Base-by-base conservation (phyloP, 1,139 yeast genomes). In the Pichia sp. region DNA sequence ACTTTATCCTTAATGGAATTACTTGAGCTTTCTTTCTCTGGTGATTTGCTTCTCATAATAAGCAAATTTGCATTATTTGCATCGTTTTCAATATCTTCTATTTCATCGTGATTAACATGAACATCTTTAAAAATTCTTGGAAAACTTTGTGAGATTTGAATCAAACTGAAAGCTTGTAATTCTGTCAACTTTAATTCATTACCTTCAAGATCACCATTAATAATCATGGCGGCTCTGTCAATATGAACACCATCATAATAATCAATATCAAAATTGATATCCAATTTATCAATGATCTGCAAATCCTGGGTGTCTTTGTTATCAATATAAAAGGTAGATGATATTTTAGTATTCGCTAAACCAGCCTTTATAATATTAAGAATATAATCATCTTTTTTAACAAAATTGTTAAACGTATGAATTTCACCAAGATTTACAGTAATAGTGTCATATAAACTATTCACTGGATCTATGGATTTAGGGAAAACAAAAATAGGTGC, bases 401-500 rank as follows among this genome's bases (percentile, higher is more conserved):
- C 54, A 55, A 87, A 87, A 11, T 63, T 62, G 59, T 89, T 91
- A 5, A 72, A 66, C 20, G 89, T 78, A 53, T 74, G 83, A 10
- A 91, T 65, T 57, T 91, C 96, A 48, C 99, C 99, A 42, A 89
- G 68, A 52, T 85, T 78, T 6, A 85, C 76, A 1, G 82, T 78
- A 21, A 91, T 60, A 22, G 73, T 68, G 55, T 91, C 91, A 53
- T 73, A 77, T 2, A 58, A 47, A 15, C 66, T 63, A 8, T 52
- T 53, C 1, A 65, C 62, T n/a, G 68, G 70, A 20, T 68, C 69
- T 4, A 69, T 68, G 2, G 76, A 49, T 40, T 72, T 73, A 1
- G 97, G 96, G 53, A 87, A 86, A 1, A 83, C 77, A 35, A 91
- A 67, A 11, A 81, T 81, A 0, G 98, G 99, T 0, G 97, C 88